These are phyloP conservation scores for Sarocladium kiliense DNA, from an alignment of 2,329 filamentous ascomycete genomes.

Conservation along the genomic window DNA sequence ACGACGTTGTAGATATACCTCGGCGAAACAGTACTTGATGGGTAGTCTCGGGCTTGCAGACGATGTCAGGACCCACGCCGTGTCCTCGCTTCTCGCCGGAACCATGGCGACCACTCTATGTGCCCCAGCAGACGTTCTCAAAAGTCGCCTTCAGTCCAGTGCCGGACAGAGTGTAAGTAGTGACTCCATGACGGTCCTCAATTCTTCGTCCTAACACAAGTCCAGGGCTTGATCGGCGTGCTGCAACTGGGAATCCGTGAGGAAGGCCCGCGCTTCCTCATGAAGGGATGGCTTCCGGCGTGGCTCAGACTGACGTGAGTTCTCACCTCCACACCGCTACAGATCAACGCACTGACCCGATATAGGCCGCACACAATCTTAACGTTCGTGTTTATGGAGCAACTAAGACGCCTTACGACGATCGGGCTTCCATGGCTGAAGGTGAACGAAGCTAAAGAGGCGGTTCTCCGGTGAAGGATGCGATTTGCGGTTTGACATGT, in stretches of 20 bases:
- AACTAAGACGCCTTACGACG: conserved; percentile 29
- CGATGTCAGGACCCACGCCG: conserved; percentile 33
- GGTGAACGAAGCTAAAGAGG: conserved; percentile 1
- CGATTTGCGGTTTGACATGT: not conserved
- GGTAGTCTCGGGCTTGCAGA: conserved; percentile 25
- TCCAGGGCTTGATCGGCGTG: conserved; percentile 18
- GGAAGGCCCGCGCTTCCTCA: conserved; percentile 36
- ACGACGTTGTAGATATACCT: conserved; percentile 23
- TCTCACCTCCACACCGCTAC: accelerated
- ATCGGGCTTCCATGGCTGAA: conserved; percentile 3
- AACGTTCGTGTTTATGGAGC: conserved; percentile 41
- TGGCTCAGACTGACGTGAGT: conserved; percentile 38
- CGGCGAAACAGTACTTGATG: conserved; percentile 27
- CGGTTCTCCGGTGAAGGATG: not conserved
- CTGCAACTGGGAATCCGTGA: conserved; percentile 27
- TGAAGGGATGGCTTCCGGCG: conserved; percentile 41
- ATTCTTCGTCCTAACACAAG: not conserved
- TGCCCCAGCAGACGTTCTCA: conserved; percentile 39
- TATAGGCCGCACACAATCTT: conserved; percentile 37
- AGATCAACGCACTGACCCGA: conserved; percentile 13
- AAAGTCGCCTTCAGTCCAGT: conserved; percentile 32
- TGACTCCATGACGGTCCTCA: not conserved
- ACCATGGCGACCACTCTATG: conserved; percentile 41
- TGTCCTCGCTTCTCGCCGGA: conserved; percentile 35
- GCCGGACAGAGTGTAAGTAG: conserved; percentile 12